phyloP scores from a whole-genome alignment of 176 grass and related monocot genomes.

The Miscanthus lutarioriparius region DNA sequence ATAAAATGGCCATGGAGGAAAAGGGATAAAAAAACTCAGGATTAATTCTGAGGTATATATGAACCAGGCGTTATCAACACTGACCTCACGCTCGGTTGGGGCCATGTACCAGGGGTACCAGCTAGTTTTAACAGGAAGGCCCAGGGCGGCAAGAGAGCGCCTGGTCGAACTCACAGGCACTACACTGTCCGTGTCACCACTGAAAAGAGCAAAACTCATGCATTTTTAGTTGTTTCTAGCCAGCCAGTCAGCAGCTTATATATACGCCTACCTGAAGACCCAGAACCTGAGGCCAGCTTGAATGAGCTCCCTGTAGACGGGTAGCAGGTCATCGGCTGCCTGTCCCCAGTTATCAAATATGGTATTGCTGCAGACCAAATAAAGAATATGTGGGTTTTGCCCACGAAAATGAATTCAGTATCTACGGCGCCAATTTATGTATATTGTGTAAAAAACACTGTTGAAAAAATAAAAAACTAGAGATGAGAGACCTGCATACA shows the following conservation, averaged over 20 bases:
- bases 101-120: constrained; percentile 14
- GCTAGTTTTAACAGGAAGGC: neutral
- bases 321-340: constrained; percentile 47
- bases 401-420: too few relatives aligned
- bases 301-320: constrained; percentile 53
- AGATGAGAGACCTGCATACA: too few relatives aligned
- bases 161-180: neutral
- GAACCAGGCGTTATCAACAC: neutral
- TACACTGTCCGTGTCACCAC: neutral
- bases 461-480: too few relatives aligned
- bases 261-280: constrained; percentile 47
- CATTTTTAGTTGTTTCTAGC: too few relatives aligned
- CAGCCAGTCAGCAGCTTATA: too few relatives aligned
- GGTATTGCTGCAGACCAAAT: too few relatives aligned
- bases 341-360: constrained; percentile 42
- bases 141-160: neutral
- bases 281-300: constrained; percentile 49
- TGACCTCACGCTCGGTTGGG: neutral
- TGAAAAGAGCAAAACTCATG: neutral
- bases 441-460: too few relatives aligned
- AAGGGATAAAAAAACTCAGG: too few relatives aligned
- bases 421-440: too few relatives aligned
- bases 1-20: neutral
- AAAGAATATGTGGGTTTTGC: too few relatives aligned
- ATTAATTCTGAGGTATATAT: too few relatives aligned